Percentiles rank a stretch among this genome's conserved stretches.
Evolutionary conservation across 2,329 filamentous ascomycete species (phyloP).

Genomic region (Cadophora gregata): DNA sequence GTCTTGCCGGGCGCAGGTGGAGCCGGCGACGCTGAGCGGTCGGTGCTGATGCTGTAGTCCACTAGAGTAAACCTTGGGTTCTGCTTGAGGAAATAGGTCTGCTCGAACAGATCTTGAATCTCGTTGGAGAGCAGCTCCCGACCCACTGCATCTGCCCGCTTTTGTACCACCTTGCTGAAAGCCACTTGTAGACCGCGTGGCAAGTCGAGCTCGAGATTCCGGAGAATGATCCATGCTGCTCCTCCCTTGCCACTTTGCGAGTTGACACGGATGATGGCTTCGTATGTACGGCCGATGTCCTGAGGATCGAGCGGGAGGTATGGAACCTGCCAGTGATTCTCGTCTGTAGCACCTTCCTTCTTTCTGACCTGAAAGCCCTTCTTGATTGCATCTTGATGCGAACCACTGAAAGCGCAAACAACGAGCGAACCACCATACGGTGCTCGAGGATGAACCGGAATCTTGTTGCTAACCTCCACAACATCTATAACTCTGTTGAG

Average conservation of each 20-base stretch:
- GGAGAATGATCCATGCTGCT: constrained; percentile 90
- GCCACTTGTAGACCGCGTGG: constrained; percentile 91
- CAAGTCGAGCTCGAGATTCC: constrained; percentile 87
- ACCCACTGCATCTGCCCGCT: constrained; percentile 76
- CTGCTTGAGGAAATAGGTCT: constrained; percentile 81
- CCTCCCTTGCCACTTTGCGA: constrained; percentile 95
- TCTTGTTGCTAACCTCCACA: constrained; percentile 93
- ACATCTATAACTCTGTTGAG: constrained; percentile 84
- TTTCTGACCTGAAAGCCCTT: constrained; percentile 83
- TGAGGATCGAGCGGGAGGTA: constrained; percentile 92
- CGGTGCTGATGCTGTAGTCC: constrained; percentile 89
- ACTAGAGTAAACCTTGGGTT: constrained; percentile 87
- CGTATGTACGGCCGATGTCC: constrained; percentile 96
- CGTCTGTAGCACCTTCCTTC: constrained; percentile 59
- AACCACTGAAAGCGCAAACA: constrained; percentile 90
- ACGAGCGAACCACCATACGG: constrained; percentile 92
- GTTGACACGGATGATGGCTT: constrained; percentile 97
- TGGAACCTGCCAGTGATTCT: constrained; percentile 82
- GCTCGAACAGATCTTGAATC: constrained; percentile 86
- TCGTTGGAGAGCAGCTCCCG: constrained; percentile 85
- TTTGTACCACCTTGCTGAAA: constrained; percentile 88
- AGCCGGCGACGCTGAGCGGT: constrained; percentile 77
- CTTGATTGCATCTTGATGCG: constrained; percentile 95
- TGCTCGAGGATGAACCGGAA: constrained; percentile 86
- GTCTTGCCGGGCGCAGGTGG: constrained; percentile 73